Evolutionary conservation across 2,329 filamentous ascomycete species (phyloP).

Genomic region (Diplodia scrobiculata): DNA sequence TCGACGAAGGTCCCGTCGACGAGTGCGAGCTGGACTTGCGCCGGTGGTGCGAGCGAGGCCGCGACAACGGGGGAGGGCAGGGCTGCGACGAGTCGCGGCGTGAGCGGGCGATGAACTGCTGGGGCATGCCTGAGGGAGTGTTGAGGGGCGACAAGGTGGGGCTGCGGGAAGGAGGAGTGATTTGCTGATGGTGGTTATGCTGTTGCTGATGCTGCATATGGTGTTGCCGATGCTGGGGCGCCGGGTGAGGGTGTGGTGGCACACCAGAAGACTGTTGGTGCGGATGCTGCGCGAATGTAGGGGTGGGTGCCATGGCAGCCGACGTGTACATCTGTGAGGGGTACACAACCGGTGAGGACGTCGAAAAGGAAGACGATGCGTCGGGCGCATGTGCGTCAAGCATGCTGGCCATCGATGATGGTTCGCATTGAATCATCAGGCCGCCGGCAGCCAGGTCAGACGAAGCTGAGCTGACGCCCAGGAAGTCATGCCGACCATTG

Average conservation of each 20-base stretch:
- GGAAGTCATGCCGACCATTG: constrained; percentile 31
- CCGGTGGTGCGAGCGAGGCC: constrained; percentile 24
- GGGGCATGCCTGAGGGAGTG: background rate
- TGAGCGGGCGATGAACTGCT: constrained; percentile 17
- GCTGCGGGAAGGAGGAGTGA: constrained; percentile 26
- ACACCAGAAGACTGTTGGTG: background rate
- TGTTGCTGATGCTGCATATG: background rate
- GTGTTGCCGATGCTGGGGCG: background rate
- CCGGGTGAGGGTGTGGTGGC: constrained; percentile 22
- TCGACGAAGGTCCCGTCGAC: constrained; percentile 33
- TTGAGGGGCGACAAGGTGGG: constrained; percentile 19
- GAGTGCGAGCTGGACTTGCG: constrained; percentile 23
- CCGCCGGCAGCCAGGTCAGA: constrained; percentile 27
- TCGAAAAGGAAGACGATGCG: constrained; percentile 7
- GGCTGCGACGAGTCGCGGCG: constrained; percentile 18
- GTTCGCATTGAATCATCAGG: constrained; percentile 30
- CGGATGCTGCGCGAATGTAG: constrained; percentile 10
- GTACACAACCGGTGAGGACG: constrained; percentile 28
- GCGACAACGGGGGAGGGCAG: background rate
- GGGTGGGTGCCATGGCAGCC: constrained; percentile 1
- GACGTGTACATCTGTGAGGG: constrained; percentile 26
- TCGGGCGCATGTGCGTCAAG: constrained; percentile 22
- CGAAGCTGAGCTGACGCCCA: constrained; percentile 27
- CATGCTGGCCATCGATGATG: constrained; percentile 27
- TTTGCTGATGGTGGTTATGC: constrained; percentile 1